Conservation (phyloP, 2,329 filamentous ascomycete genomes). For the Talaromyces pinophilus region DNA sequence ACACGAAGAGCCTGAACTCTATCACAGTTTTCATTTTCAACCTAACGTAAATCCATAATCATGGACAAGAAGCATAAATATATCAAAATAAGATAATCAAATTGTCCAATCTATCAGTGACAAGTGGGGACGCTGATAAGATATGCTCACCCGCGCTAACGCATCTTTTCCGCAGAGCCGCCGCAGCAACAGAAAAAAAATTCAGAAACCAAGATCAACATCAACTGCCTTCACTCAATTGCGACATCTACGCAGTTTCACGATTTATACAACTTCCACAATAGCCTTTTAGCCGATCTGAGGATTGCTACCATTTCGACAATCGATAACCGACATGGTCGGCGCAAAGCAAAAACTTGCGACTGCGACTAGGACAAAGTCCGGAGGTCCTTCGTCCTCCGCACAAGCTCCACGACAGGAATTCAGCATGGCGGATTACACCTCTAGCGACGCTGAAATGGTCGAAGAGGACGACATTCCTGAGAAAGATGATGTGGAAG, state of each 20-base stretch:
- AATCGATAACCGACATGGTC: constrained; percentile 23
- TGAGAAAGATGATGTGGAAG: constrained; percentile 79
- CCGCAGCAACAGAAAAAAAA: constrained; percentile 21
- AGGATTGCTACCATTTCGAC: background rate
- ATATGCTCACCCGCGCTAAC: constrained; percentile 15
- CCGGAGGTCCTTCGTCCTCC: constrained; percentile 27
- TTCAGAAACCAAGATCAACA: background rate
- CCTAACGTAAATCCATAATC: no score
- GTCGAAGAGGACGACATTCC: constrained; percentile 35
- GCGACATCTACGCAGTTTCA: background rate
- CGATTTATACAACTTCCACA: no score
- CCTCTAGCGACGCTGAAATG: constrained; percentile 31
- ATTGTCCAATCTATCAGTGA: background rate
- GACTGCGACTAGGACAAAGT: constrained; percentile 28
- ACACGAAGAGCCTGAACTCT: background rate
- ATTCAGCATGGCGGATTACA: constrained; percentile 28
- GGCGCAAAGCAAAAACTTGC: constrained; percentile 34
- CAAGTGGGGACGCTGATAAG: constrained; percentile 7
- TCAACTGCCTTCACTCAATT: background rate
- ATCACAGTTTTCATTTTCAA: background rate
- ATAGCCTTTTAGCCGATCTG: background rate
- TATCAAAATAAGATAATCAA: background rate
- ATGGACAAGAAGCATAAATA: no score
- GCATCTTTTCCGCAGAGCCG: constrained; percentile 23
- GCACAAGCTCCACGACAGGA: constrained; percentile 25